These are phyloP conservation scores for Aspergillus ibericus DNA, from an alignment of 2,329 filamentous ascomycete genomes.

Conservation along the genomic window DNA sequence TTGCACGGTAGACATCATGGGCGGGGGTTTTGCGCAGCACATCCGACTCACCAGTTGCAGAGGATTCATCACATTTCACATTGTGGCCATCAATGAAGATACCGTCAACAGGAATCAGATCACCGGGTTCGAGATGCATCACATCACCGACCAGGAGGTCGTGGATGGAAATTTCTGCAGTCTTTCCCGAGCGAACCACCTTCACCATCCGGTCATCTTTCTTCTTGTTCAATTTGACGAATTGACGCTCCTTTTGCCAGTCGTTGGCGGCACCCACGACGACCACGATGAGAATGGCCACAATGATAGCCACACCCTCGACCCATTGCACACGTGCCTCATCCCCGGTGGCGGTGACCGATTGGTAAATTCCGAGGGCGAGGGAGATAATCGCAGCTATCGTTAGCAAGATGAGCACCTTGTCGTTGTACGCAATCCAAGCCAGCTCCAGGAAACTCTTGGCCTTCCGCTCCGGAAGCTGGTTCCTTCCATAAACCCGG, in stretches of 20 bases:
- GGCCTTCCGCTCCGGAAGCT: constrained; percentile 65
- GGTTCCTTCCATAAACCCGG: constrained; percentile 68
- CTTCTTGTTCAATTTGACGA: constrained; percentile 76
- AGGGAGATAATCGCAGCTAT: constrained; percentile 72
- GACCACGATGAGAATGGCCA: constrained; percentile 74
- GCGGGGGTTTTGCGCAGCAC: constrained; percentile 66
- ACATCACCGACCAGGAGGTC: constrained; percentile 74
- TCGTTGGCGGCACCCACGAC: constrained; percentile 76
- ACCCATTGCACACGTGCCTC: constrained; percentile 71
- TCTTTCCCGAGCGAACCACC: constrained; percentile 71
- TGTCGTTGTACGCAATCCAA: constrained; percentile 83
- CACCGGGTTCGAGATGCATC: constrained; percentile 70
- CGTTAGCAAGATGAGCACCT: constrained; percentile 71
- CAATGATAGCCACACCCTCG: constrained; percentile 76
- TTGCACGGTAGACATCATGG: constrained; percentile 64
- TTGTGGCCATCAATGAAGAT: constrained; percentile 67
- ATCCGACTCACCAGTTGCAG: constrained; percentile 74
- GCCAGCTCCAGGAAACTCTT: constrained; percentile 69
- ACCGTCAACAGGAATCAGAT: constrained; percentile 71
- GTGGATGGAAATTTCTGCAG: constrained; percentile 67
- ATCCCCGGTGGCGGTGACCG: constrained; percentile 57
- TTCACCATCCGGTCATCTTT: constrained; percentile 75
- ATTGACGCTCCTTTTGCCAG: constrained; percentile 79
- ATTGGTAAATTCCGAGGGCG: constrained; percentile 72
- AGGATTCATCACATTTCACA: constrained; percentile 71